Evolutionary conservation across 2,329 filamentous ascomycete genomes (phyloP).

Genomic region (Sclerotinia borealis): DNA sequence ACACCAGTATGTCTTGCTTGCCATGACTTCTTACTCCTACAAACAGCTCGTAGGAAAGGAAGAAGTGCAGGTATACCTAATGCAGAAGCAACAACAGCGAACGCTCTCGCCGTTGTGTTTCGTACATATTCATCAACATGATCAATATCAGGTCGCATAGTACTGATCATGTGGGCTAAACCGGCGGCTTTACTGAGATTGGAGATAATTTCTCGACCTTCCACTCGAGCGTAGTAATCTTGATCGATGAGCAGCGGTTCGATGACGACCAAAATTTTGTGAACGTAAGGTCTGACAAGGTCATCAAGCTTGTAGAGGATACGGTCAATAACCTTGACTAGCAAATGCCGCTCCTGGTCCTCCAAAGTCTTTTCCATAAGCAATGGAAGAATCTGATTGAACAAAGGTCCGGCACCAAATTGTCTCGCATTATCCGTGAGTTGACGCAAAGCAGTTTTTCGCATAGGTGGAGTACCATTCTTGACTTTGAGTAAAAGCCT

Average conservation of each 20-base stretch:
- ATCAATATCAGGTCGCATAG: slow-evolving; percentile 97
- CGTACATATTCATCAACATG: slow-evolving; percentile 97
- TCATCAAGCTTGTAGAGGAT: slow-evolving; percentile 98
- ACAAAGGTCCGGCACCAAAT: slow-evolving; percentile 88
- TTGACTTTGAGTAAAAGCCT: slow-evolving; percentile 94
- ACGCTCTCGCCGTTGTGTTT: slow-evolving; percentile 94
- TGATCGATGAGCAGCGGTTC: slow-evolving; percentile 98
- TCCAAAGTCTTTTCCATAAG: slow-evolving; percentile 98
- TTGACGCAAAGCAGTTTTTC: slow-evolving; percentile 94
- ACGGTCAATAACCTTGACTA: slow-evolving; percentile 98
- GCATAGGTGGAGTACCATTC: slow-evolving; percentile 97
- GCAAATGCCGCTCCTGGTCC: slow-evolving; percentile 93
- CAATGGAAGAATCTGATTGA: slow-evolving; percentile 93
- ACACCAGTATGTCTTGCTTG: slow-evolving; percentile 96
- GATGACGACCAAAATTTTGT: slow-evolving; percentile 98
- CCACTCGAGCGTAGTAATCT: slow-evolving; percentile 97
- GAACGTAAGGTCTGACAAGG: slow-evolving; percentile 88
- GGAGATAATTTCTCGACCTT: slow-evolving; percentile 97
- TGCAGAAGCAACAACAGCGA: slow-evolving; percentile 93
- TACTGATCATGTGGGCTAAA: slow-evolving; percentile 97
- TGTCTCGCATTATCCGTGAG: slow-evolving; percentile 95
- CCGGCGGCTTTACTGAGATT: slow-evolving; percentile 96
- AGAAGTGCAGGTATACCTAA: slow-evolving; percentile 92
- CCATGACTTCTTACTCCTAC: slow-evolving; percentile 98
- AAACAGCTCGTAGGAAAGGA: slow-evolving; percentile 91